phyloP scores from a whole-genome alignment of 2,329 filamentous ascomycete species.

The Chrysosporium keratinophilum region DNA sequence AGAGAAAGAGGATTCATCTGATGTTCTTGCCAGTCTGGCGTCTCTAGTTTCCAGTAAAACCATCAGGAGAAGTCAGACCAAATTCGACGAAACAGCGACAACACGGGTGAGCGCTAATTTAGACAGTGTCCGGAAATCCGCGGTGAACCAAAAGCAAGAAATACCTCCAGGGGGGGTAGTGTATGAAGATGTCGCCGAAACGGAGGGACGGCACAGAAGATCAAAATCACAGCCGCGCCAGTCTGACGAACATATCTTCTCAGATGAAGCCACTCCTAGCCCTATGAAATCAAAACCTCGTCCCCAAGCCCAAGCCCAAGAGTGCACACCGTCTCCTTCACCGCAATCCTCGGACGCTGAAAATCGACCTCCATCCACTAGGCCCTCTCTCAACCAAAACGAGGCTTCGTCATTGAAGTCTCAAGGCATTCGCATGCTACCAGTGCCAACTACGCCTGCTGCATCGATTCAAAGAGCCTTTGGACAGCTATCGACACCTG shows the following conservation, averaged over 20 bases:
- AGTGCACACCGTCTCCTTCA: slow-evolving; percentile 51
- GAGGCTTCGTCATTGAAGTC: slow-evolving; percentile 27
- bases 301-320: slow-evolving; percentile 24
- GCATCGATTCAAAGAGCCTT: slow-evolving; percentile 54
- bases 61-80: background rate
- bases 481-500: slow-evolving; percentile 41
- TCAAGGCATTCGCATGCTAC: slow-evolving; percentile 32
- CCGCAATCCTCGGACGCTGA: slow-evolving; percentile 71
- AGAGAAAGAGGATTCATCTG: background rate
- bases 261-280: slow-evolving; percentile 5
- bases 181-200: background rate
- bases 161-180: background rate
- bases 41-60: background rate
- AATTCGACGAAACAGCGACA: background rate
- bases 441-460: slow-evolving; percentile 34
- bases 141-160: background rate
- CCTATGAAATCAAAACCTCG: slow-evolving; percentile 19
- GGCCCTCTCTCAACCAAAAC: slow-evolving; percentile 41
- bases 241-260: background rate
- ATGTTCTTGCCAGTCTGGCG: background rate
- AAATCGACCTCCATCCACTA: slow-evolving; percentile 63
- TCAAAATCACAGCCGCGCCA: background rate
- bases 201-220: background rate
- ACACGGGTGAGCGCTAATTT: background rate
- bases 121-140: background rate